These are phyloP conservation scores for Helianthus tuberosus DNA, from an alignment of 129 eudicot species.

Conservation along the genomic window DNA sequence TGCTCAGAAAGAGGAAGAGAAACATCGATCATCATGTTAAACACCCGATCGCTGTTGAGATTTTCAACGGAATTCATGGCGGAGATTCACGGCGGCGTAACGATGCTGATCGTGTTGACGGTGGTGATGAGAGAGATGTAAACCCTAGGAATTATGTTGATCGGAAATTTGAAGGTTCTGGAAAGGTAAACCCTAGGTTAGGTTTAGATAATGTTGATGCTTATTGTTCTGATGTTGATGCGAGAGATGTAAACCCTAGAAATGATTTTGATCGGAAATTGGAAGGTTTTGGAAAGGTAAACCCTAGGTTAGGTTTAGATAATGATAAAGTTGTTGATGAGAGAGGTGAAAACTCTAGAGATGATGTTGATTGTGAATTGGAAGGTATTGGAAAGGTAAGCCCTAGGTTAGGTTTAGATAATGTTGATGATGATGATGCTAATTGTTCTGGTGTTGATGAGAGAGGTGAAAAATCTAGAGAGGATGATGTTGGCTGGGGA, in stretches of 20 bases:
- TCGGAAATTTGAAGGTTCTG: conserved; percentile 16
- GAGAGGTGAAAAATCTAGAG: conserved; percentile 21
- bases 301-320: conserved; percentile 24
- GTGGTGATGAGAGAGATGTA: conserved; percentile 13
- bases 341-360: conserved; percentile 24
- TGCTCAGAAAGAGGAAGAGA: conserved; percentile 37
- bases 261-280: not conserved
- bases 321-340: not conserved
- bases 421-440: not conserved
- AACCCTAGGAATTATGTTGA: conserved; percentile 24
- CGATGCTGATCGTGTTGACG: not conserved
- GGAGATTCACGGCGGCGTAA: conserved; percentile 1
- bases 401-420: conserved; percentile 23
- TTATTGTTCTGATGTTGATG: conserved; percentile 4
- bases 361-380: not conserved
- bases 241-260: conserved; percentile 24
- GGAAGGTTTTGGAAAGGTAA: conserved; percentile 22
- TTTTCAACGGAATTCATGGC: no score
- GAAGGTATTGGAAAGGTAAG: conserved; percentile 20
- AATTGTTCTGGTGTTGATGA: conserved; percentile 1
- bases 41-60: not conserved
- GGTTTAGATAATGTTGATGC: not conserved
- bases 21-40: conserved; percentile 3
- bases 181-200: conserved; percentile 27
- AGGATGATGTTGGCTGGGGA: not conserved